phyloP scores from a whole-genome alignment of 768 basidiomycete species.

The Cyathus striatus region DNA sequence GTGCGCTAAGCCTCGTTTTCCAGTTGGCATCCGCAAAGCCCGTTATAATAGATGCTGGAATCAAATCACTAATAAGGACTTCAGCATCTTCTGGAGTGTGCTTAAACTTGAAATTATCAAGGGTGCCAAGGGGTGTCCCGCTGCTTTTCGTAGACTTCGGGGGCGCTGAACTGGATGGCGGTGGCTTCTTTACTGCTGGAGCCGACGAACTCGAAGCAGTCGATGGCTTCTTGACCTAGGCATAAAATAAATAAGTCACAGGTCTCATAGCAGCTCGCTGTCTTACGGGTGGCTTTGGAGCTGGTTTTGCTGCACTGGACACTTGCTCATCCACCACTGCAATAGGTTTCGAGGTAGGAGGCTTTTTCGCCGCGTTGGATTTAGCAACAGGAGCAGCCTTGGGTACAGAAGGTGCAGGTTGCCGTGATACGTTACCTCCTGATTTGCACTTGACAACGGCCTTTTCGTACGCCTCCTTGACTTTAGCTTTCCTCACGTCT shows the following conservation, averaged over 20 bases:
- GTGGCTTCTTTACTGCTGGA: conserved; percentile 38
- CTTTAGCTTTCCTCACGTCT: conserved; percentile 85
- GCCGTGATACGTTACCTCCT: conserved; percentile 48
- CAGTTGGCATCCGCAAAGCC: conserved; percentile 87
- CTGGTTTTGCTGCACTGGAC: conserved; percentile 46
- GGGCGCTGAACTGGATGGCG: conserved; percentile 26
- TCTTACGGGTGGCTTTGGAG: conserved; percentile 40
- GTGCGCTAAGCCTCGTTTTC: conserved; percentile 84
- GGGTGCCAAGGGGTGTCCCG: conserved; percentile 42
- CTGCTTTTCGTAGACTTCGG: conserved; percentile 50
- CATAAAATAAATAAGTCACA: conserved; percentile 4
- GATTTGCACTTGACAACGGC: conserved; percentile 88
- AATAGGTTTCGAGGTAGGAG: conserved; percentile 10
- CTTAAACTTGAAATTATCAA: conserved; percentile 88
- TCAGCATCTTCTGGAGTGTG: conserved; percentile 93
- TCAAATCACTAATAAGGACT: conserved; percentile 59
- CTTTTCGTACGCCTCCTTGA: conserved; percentile 90
- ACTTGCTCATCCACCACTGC: conserved; percentile 36
- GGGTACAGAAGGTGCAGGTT: conserved; percentile 38
- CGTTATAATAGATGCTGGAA: conserved; percentile 66
- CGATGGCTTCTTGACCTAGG: conserved; percentile 47
- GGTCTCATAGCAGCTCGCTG: conserved; percentile 3
- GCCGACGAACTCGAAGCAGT: conserved; percentile 26
- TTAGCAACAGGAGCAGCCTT: conserved; percentile 27
- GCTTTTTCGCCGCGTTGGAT: conserved; percentile 12